Evolutionary conservation across 371 early-diverging fungal species (phyloP).

Genomic region (Dichotomocladium elegans): DNA sequence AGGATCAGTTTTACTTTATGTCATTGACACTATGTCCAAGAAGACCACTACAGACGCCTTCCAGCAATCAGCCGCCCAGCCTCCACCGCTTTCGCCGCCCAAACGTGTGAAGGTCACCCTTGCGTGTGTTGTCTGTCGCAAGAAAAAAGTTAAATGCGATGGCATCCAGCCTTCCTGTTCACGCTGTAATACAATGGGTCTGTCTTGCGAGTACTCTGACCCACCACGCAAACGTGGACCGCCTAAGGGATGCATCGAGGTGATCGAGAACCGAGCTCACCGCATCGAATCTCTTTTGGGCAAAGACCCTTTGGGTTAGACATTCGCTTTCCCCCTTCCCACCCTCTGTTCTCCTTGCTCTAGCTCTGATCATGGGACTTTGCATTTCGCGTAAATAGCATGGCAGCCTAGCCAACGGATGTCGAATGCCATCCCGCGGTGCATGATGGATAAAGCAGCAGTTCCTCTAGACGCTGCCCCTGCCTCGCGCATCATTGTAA

Average conservation of each 20-base stretch:
- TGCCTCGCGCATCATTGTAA: neutral
- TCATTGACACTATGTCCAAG: no score
- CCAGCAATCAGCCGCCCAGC: conserved; percentile 26
- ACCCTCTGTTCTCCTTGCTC: neutral
- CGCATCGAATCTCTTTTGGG: conserved; percentile 62
- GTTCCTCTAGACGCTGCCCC: no score
- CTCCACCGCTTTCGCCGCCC: no score
- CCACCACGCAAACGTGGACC: conserved; percentile 59
- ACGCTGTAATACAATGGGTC: conserved; percentile 33
- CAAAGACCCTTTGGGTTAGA: neutral
- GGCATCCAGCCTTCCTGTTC: conserved; percentile 44
- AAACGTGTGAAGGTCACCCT: conserved; percentile 50
- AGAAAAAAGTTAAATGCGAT: conserved; percentile 51
- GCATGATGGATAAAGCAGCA: neutral
- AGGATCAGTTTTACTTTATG: no score
- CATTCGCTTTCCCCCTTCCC: neutral
- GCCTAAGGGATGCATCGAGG: conserved; percentile 72
- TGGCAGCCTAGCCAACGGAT: no score
- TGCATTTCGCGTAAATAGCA: no score
- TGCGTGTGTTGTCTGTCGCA: conserved; percentile 44
- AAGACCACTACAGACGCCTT: conserved; percentile 2
- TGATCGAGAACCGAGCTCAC: conserved; percentile 66
- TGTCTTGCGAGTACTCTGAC: conserved; percentile 38
- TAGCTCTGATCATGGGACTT: no score
- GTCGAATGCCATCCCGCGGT: neutral